Conservation (phyloP, 768 basidiomycete species). For the Scleroderma bovista region DNA sequence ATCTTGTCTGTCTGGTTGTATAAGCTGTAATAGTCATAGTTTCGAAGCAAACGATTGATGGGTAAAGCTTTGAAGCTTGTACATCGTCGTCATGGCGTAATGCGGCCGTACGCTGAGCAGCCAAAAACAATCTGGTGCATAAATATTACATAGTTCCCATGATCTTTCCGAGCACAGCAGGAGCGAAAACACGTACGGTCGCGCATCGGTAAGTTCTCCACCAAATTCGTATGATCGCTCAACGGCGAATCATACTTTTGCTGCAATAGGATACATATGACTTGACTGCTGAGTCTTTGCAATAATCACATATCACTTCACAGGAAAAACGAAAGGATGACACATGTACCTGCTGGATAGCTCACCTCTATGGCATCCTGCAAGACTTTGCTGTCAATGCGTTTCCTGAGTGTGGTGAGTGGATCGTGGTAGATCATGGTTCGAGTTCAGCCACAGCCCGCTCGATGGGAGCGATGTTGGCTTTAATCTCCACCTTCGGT, state of each 20-base stretch:
- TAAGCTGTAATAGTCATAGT: conserved; percentile 82
- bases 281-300: conserved; percentile 54
- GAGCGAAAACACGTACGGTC: conserved; percentile 56
- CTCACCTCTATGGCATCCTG: conserved; percentile 63
- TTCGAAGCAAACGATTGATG: too few relatives aligned
- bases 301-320: conserved; percentile 4
- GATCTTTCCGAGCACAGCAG: neutral
- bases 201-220: conserved; percentile 70
- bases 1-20: conserved; percentile 97
- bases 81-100: conserved; percentile 88
- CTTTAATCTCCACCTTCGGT: conserved; percentile 73
- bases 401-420: conserved; percentile 72
- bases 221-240: conserved; percentile 82
- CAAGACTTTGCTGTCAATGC: conserved; percentile 59
- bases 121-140: conserved; percentile 70
- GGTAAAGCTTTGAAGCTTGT: too few relatives aligned
- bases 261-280: conserved; percentile 84
- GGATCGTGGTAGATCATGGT: conserved; percentile 84
- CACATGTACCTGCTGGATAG: conserved; percentile 60
- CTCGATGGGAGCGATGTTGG: conserved; percentile 73
- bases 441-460: conserved; percentile 82
- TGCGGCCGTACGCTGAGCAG: conserved; percentile 86
- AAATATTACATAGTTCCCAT: conserved; percentile 7
- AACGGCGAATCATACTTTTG: conserved; percentile 92
- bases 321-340: neutral